Conservation (phyloP, 768 basidiomycete genomes). For the Pleurotus djamor region DNA sequence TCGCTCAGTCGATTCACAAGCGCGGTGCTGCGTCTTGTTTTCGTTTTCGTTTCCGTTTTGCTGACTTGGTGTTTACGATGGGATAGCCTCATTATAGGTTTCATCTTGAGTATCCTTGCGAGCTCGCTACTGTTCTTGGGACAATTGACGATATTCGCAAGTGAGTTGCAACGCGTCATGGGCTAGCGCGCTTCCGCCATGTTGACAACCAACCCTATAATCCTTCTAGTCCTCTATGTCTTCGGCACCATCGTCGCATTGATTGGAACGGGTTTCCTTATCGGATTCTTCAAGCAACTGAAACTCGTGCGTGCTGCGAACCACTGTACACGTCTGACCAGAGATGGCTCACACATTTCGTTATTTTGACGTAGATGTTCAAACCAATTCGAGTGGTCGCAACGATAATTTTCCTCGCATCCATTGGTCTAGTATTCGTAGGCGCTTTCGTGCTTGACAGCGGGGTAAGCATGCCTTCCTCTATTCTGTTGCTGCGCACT, state of each 20-base stretch:
- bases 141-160: slow-evolving; percentile 64
- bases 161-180: slow-evolving; percentile 39
- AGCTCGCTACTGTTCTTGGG: slow-evolving; percentile 76
- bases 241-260: slow-evolving; percentile 82
- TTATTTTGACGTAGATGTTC: slow-evolving; percentile 71
- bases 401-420: slow-evolving; percentile 71
- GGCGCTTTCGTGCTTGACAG: slow-evolving; percentile 77
- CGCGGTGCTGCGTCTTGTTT: too few relatives aligned
- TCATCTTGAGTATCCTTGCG: slow-evolving; percentile 79
- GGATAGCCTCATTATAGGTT: slow-evolving; percentile 66
- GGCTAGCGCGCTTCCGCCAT: neutral
- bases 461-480: slow-evolving; percentile 48
- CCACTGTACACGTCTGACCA: neutral
- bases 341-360: neutral
- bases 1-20: neutral
- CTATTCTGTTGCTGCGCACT: slow-evolving; percentile 55
- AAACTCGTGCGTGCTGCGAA: slow-evolving; percentile 58
- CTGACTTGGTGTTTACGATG: neutral
- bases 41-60: neutral
- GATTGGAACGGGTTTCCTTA: slow-evolving; percentile 86
- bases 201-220: neutral
- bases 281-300: slow-evolving; percentile 79
- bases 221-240: slow-evolving; percentile 67
- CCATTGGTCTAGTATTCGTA: slow-evolving; percentile 82
- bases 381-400: slow-evolving; percentile 88